Evolutionary conservation across 2,329 filamentous ascomycete genomes (phyloP).

Genomic region (Furcasterigmium sp.): DNA sequence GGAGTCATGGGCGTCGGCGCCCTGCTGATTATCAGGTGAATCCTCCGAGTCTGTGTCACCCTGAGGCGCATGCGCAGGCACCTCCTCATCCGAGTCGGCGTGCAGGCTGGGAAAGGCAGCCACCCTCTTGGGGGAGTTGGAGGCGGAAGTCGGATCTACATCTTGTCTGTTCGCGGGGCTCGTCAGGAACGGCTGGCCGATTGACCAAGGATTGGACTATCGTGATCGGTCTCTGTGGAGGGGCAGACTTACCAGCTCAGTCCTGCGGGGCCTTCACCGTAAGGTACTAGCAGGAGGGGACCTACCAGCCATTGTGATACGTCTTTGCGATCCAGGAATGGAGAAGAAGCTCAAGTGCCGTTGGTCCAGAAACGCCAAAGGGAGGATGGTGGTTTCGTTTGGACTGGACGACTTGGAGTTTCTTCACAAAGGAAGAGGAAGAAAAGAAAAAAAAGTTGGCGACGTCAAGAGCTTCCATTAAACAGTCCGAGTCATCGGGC

Average conservation of each 20-base stretch:
- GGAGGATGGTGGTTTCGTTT: too few species aligned
- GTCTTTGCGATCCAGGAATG: not conserved
- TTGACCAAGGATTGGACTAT: too few species aligned
- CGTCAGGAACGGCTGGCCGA: not conserved
- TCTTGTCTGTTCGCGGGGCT: slow-evolving; percentile 1
- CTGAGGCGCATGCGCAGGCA: slow-evolving; percentile 4
- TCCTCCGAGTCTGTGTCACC: slow-evolving; percentile 9
- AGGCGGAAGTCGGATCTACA: slow-evolving; percentile 9
- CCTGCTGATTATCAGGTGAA: slow-evolving; percentile 3
- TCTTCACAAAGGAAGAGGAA: not conserved
- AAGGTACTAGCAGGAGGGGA: too few species aligned
- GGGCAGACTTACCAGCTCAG: slow-evolving; percentile 9
- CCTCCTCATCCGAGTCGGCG: slow-evolving; percentile 10
- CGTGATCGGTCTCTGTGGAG: too few species aligned
- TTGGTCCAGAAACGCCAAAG: too few species aligned
- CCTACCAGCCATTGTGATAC: slow-evolving; percentile 13
- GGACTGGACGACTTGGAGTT: not conserved
- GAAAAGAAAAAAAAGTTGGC: not conserved
- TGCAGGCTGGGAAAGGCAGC: slow-evolving; percentile 7
- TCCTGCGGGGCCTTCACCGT: not conserved
- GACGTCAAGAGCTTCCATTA: not conserved
- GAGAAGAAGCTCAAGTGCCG: too few species aligned
- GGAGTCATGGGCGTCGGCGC: not conserved
- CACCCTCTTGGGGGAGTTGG: slow-evolving; percentile 10
- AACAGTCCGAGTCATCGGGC: too few species aligned